phyloP scores from a whole-genome alignment of 2,329 filamentous ascomycete species.

The Lecanoromycetidae sp. region DNA sequence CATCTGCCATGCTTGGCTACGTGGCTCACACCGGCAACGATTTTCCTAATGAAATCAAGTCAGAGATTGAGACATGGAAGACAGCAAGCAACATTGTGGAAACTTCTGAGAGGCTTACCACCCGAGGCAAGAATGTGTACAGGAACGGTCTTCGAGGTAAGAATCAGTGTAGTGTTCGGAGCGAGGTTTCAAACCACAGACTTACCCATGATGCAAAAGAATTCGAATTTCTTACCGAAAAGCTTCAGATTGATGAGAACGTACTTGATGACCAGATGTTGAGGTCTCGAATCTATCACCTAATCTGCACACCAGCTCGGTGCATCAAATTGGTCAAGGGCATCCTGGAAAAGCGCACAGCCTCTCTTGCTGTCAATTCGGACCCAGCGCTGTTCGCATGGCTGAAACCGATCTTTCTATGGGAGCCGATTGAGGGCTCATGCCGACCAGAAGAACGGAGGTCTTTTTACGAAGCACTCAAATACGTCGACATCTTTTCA shows the following conservation, averaged over 20 bases:
- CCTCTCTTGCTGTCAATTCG: constrained; percentile 20
- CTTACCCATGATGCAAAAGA: too few species aligned
- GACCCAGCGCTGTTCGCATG: constrained; percentile 22
- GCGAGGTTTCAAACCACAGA: too few species aligned
- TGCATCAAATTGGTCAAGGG: constrained; percentile 63
- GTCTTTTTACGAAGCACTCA: constrained; percentile 41
- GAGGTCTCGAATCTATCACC: constrained; percentile 65
- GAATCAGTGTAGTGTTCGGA: too few species aligned
- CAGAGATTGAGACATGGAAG: constrained; percentile 59
- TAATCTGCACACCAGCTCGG: constrained; percentile 69
- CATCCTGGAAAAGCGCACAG: constrained; percentile 46
- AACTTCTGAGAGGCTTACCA: constrained; percentile 59
- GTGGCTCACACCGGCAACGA: constrained; percentile 82
- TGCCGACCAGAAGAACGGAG: constrained; percentile 56
- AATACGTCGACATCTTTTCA: constrained; percentile 47
- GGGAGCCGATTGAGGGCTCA: constrained; percentile 88
- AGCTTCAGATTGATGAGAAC: constrained; percentile 62
- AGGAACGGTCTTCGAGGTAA: constrained; percentile 51
- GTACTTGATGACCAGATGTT: constrained; percentile 58
- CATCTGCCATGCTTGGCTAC: constrained; percentile 65
- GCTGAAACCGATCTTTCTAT: constrained; percentile 62
- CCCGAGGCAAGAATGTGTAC: constrained; percentile 88
- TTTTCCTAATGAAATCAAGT: constrained; percentile 57
- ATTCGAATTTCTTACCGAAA: constrained; percentile 81
- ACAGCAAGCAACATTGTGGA: constrained; percentile 60